Base-by-base conservation (phyloP, 1,139 yeast species). In the Suhomyces atakaporum region DNA sequence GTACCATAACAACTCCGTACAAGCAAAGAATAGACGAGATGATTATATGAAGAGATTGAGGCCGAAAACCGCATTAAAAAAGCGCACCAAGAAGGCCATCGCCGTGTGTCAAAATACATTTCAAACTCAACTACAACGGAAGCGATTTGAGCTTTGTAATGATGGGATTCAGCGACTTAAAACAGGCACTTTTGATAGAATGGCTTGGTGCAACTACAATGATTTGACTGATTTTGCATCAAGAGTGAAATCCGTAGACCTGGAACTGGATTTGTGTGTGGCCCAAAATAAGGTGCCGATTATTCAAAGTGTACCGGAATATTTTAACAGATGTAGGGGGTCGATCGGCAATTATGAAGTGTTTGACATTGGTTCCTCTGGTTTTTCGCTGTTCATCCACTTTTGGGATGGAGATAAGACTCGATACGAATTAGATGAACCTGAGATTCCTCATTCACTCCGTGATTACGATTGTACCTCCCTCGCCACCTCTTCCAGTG, bases 1-100 rank as follows among this genome's bases (percentile, higher is more conserved):
- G 29, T 68, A 64, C 40, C 73, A 66, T 40, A 70, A 69, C 42
- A 67, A 58, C 38, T 33, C 54, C 1, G 53, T 65, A 8, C 69
- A 61, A 40, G 54, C 57, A 8, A 47, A 61, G 41, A 51, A 58
- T 45, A 43, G 76, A 43, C 47, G 59, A 35, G 42, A 48, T 42
- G 42, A n/a, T n/a, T 33, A 16, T 40, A 38, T 19, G 34, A 27
- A 10, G 38, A 34, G 11, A 23, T n/a, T n/a, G n/a, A n/a, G n/a
- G n/a, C n/a, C n/a, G n/a, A n/a, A n/a, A n/a, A n/a, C n/a, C n/a
- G n/a, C n/a, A n/a, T n/a, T n/a, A n/a, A n/a, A 18, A 8, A 18
- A 18, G 20, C 5, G 20, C 20, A 18, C 5, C 5, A 18, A 5
- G 8, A 8, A 18, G 11, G 31, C 27, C 23, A 18, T 24, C 4